Evolutionary conservation across 306 rosid genomes (phyloP).

Genomic region (Carpinus viminea): DNA sequence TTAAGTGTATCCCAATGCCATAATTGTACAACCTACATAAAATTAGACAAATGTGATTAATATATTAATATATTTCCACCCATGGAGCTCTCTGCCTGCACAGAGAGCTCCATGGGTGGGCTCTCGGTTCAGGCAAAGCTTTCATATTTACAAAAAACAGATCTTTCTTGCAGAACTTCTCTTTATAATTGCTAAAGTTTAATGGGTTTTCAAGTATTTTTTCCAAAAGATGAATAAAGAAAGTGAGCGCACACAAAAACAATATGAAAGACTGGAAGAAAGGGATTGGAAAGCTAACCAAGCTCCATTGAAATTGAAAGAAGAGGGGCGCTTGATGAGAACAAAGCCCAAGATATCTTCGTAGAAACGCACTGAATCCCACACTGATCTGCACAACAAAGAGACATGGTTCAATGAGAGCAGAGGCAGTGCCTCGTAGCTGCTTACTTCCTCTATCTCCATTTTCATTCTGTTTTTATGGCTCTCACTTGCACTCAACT

Average conservation of each 20-base stretch:
- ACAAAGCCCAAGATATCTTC: conserved; percentile 75
- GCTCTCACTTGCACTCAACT: conserved; percentile 18
- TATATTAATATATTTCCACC: neutral
- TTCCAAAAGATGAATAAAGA: neutral
- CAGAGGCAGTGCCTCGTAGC: conserved; percentile 59
- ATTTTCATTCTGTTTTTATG: conserved; percentile 22
- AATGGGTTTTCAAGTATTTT: neutral
- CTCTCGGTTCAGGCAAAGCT: no score
- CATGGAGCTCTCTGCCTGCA: no score
- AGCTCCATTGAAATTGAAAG: conserved; percentile 85
- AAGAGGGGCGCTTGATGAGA: conserved; percentile 80
- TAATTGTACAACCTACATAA: conserved; percentile 63
- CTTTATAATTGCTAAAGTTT: neutral
- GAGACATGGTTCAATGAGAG: conserved; percentile 78
- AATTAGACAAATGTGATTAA: neutral
- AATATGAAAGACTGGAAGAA: neutral
- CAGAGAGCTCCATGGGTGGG: no score
- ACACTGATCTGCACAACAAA: conserved; percentile 65
- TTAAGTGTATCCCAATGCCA: conserved; percentile 85
- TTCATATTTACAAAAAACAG: neutral
- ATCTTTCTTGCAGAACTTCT: neutral
- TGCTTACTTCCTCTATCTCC: conserved; percentile 71
- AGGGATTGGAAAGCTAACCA: conserved; percentile 40
- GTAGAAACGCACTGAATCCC: conserved; percentile 67
- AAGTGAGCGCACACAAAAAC: neutral